Evolutionary conservation across 495 filamentous ascomycete species (phyloP), one percentile per base, ranked within the genome.

Genomic region (Aspergillus affinis): DNA sequence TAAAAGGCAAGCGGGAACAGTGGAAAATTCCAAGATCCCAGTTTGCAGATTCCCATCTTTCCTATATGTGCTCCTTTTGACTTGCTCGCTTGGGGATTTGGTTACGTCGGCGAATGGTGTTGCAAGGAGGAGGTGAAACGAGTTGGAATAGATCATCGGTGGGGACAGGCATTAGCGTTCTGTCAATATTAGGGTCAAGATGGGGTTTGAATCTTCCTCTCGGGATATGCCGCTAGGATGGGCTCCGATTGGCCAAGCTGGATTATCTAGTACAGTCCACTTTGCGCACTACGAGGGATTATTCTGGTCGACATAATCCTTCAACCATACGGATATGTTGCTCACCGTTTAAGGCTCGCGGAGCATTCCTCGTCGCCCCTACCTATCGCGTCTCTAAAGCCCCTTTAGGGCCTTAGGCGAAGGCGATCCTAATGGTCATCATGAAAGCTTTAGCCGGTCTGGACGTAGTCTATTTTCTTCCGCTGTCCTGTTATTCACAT

Each of bases 111-210:
- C 18, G 18, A 44, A 44, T 54, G 51, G 30, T 20, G 6, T 41
- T 44, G 17, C 23, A 3, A 5, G 29, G 30, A 52, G 26, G 18
- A 30, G 23, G 51, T 54, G 29, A 54, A 54, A 54, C 51, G 13
- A 13, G 13, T 21, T 8, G 29, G 51, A 20, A 18, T 44, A 44
- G 51, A 54, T 44, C 51, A 54, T 54, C 51, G 51, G 30, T 19
- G 29, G 20, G 44, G 51, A 8, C 41, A 12, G 17, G 20, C 15
- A 41, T 54, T 54, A 54, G 51, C 20, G 51, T 15, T 15, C 30
- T 44, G 51, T 54, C 51, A 54, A 13, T 3, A 50, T 49, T 23
- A 10, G 47, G 48, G 48, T 7, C 9, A 27, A 20, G 48, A 50
- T 50, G 48, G 13, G 19, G 6, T 50, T 20, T 50, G 48, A 6